Percentiles rank a stretch among this genome's conserved stretches.
Conservation (phyloP, 176 grass and related monocot genomes). For the Thalia dealbata region DNA sequence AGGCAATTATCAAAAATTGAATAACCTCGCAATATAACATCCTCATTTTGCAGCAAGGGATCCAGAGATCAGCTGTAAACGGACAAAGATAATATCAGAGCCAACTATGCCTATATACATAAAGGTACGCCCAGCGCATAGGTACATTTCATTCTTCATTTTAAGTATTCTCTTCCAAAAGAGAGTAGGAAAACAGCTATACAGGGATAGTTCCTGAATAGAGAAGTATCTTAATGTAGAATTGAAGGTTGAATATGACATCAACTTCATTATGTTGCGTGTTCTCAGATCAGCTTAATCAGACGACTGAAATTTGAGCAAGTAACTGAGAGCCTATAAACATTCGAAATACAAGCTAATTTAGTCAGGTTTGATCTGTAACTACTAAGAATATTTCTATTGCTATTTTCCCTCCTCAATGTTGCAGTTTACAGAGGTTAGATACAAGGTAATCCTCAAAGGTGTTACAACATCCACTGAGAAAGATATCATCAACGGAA, state of each 20-base stretch:
- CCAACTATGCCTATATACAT: conserved; percentile 75
- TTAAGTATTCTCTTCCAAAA: neutral
- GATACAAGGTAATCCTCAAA: conserved; percentile 58
- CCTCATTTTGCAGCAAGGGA: conserved; percentile 30
- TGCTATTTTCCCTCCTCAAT: neutral
- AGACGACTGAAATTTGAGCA: conserved; percentile 10
- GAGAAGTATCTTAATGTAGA: neutral
- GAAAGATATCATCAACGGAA: conserved; percentile 65
- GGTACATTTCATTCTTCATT: neutral
- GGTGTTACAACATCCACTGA: conserved; percentile 27
- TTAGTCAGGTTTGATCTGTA: conserved; percentile 2
- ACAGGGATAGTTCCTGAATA: neutral
- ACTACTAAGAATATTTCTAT: conserved; percentile 5
- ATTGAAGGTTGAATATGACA: neutral
- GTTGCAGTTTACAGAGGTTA: conserved; percentile 77
- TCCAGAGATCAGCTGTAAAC: conserved; percentile 35
- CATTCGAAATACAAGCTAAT: conserved; percentile 7
- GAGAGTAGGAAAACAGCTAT: neutral
- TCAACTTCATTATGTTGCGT: neutral
- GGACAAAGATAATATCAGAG: conserved; percentile 58
- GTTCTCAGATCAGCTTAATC: conserved; percentile 2
- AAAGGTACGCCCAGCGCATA: conserved; percentile 37
- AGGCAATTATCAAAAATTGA: neutral
- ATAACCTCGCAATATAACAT: conserved; percentile 4
- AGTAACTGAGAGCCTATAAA: conserved; percentile 1